These are phyloP conservation scores for Metschnikowia orientalis DNA, from an alignment of 805 yeast genomes.

Conservation along the genomic window DNA sequence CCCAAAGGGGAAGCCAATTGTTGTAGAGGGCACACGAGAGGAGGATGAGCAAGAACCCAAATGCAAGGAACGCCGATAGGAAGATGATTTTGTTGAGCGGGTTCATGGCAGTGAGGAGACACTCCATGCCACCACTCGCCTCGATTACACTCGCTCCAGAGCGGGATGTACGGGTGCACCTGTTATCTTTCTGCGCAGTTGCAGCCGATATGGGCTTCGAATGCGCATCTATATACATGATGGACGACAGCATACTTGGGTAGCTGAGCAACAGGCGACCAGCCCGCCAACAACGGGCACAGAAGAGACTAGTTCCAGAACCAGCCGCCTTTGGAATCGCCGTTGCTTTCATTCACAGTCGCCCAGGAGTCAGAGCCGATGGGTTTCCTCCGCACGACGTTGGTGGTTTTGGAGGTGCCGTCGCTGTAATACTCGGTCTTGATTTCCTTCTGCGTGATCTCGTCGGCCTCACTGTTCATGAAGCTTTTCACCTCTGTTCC, in stretches of 20 bases:
- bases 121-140: no score
- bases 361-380: constrained; percentile 33
- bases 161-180: no score
- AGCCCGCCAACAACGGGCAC: not conserved
- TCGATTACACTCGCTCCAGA: no score
- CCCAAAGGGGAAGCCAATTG: constrained; percentile 37
- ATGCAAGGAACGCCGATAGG: constrained; percentile 42
- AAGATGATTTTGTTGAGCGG: constrained; percentile 45
- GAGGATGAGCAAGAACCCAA: constrained; percentile 41
- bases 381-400: constrained; percentile 30
- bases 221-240: no score
- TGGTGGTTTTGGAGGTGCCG: constrained; percentile 33
- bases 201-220: no score
- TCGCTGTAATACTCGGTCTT: constrained; percentile 33
- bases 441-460: constrained; percentile 27
- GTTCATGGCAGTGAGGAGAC: constrained; percentile 29
- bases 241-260: not conserved
- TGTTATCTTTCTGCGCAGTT: no score
- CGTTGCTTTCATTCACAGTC: constrained; percentile 25
- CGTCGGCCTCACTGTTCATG: constrained; percentile 26
- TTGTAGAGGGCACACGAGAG: constrained; percentile 43
- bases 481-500: constrained; percentile 27
- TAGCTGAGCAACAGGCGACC: not conserved
- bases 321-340: constrained; percentile 20
- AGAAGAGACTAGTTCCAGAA: constrained; percentile 18